Base-by-base conservation (phyloP, 2,329 filamentous ascomycete genomes). In the Fusarium burgessii region DNA sequence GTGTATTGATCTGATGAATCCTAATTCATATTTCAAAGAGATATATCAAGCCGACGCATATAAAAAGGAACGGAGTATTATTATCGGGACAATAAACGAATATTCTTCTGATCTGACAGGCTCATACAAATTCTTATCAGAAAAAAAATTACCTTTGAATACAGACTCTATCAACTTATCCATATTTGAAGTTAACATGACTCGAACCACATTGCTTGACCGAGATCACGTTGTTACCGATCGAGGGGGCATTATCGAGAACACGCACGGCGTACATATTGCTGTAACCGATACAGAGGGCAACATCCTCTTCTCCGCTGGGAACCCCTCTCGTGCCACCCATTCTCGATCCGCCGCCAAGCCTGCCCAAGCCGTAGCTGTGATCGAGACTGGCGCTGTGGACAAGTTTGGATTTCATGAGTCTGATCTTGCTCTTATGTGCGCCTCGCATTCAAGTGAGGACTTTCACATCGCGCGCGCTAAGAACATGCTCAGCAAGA, bases 371-470 rank as follows among this genome's bases (percentile, higher is more conserved):
- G 80, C 83, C 1, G 77, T 86, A 8, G 82, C 83, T 7, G 78
- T 86, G 7, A 64, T 84, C 1, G 81, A 85, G 58, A 84, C 82
- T 0, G 82, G 82, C 0, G 80, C 73, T 2, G 73, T 81, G 25
- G 79, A 84, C 4, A 61, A 73, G 12, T 82, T 76, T 54, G 71
- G 71, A 2, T 80, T 85, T 27, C 76, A 82, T 20, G 78, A 81
- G 4, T 79, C 75, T 6, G 84, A 86, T 36, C 65, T 86, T 3
- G 84, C 83, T 1, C 73, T 86, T 3, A 82, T 84, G 77, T 85
- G 84, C 61, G 83, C 83, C 5, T 86, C 84, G 0, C 83, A 86
- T 63, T 85, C 70, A 66, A 81, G 80, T 56, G 83, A 86, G 67
- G 77, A 81, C 0, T 65, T 76, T 14, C 84, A 86, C 57, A 70